These are phyloP conservation scores for Rhodotorula kratochvilovae DNA, from an alignment of 768 basidiomycete species.

Conservation along the genomic window DNA sequence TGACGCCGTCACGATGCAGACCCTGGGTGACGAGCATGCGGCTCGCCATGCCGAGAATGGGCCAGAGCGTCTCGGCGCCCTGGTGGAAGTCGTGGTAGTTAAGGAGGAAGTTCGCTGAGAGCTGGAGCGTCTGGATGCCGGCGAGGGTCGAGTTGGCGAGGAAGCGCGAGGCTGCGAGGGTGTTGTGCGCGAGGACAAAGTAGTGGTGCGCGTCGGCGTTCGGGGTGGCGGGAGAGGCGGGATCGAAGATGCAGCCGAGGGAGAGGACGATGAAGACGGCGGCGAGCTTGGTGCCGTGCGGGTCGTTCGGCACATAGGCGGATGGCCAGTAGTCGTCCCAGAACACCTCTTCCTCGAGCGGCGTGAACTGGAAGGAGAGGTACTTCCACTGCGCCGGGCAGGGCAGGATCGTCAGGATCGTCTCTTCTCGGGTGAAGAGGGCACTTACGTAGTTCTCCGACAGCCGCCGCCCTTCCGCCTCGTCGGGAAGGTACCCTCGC, in stretches of 20 bases:
- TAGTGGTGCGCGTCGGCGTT: constrained; percentile 60
- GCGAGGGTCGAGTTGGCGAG: constrained; percentile 56
- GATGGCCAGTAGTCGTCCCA: constrained; percentile 15
- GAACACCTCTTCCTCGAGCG: not conserved
- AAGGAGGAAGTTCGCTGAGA: constrained; percentile 27
- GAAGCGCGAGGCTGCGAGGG: constrained; percentile 46
- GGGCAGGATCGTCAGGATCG: no score
- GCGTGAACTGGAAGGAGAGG: constrained; percentile 27
- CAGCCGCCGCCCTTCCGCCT: not conserved
- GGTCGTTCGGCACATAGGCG: constrained; percentile 1
- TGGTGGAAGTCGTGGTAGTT: constrained; percentile 29
- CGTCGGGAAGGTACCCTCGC: constrained; percentile 9
- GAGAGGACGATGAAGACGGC: constrained; percentile 66
- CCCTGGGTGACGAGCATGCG: constrained; percentile 23
- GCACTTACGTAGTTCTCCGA: constrained; percentile 17
- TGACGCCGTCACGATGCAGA: constrained; percentile 21
- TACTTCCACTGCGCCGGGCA: not conserved
- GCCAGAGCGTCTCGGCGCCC: constrained; percentile 27
- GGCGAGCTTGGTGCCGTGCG: constrained; percentile 55
- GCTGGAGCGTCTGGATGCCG: constrained; percentile 53
- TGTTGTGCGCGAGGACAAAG: constrained; percentile 14
- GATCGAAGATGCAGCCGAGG: constrained; percentile 62
- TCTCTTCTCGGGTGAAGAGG: not conserved
- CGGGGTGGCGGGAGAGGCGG: constrained; percentile 51
- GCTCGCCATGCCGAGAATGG: constrained; percentile 14